A percentile compares a stretch with the other conserved stretches of the same genome.
Evolutionary conservation across 768 basidiomycete genomes (phyloP).

Genomic region (Thelephora aurantiotincta): DNA sequence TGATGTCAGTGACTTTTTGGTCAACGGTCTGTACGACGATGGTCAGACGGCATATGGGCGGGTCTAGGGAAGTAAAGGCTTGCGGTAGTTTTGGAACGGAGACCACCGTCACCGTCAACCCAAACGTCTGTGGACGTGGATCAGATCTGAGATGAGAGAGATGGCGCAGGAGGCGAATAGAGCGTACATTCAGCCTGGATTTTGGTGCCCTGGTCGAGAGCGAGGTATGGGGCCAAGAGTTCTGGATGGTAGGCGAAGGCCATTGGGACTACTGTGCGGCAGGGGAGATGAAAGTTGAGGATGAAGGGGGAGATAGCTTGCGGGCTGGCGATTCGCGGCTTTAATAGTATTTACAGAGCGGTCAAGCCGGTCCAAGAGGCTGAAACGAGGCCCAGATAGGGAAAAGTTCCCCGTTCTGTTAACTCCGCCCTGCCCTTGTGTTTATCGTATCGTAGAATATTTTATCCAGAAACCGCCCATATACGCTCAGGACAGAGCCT

Average conservation of each 20-base stretch:
- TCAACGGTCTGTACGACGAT: slow-evolving; percentile 52
- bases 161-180: not conserved
- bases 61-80: slow-evolving; percentile 11
- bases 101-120: slow-evolving; percentile 90
- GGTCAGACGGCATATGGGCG: slow-evolving; percentile 1
- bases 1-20: slow-evolving; percentile 78
- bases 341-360: not conserved
- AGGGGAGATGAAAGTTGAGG: slow-evolving; percentile 5
- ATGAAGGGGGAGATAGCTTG: slow-evolving; percentile 5
- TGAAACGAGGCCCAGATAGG: not conserved
- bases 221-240: slow-evolving; percentile 81
- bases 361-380: not conserved
- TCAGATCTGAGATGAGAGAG: slow-evolving; percentile 6
- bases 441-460: not conserved
- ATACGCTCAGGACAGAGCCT: not conserved
- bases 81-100: slow-evolving; percentile 94
- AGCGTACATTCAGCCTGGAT: slow-evolving; percentile 87
- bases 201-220: slow-evolving; percentile 81
- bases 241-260: slow-evolving; percentile 53
- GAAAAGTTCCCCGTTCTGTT: too few relatives aligned
- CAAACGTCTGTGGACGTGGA: slow-evolving; percentile 64
- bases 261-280: slow-evolving; percentile 4
- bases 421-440: too few relatives aligned
- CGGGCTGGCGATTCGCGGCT: not conserved
- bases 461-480: not conserved